Conservation (phyloP, 768 basidiomycete genomes). For the Leccinum variicolor region DNA sequence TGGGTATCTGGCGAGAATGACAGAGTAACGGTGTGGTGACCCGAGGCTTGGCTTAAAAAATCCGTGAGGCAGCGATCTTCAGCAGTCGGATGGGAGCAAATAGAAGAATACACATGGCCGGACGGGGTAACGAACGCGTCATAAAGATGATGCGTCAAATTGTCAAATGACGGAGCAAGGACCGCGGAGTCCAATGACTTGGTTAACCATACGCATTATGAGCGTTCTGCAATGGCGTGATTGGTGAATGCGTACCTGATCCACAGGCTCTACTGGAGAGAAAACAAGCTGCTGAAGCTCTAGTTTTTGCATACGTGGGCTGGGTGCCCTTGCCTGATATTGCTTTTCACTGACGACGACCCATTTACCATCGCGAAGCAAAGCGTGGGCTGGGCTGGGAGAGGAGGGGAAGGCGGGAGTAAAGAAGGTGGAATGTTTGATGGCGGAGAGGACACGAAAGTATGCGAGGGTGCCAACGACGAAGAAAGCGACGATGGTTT, state of each 20-base stretch:
- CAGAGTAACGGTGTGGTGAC: conserved; percentile 44
- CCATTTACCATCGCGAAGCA: conserved; percentile 59
- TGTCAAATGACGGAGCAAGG: conserved; percentile 41
- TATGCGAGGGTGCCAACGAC: conserved; percentile 90
- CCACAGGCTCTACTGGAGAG: conserved; percentile 44
- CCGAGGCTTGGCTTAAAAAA: conserved; percentile 31
- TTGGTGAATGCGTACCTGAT: conserved; percentile 28
- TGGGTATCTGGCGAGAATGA: conserved; percentile 48
- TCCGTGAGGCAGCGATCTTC: conserved; percentile 39
- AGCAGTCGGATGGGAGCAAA: conserved; percentile 45
- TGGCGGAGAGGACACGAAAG: conserved; percentile 87
- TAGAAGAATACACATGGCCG: conserved; percentile 44
- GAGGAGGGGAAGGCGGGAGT: conserved; percentile 45
- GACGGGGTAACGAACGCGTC: conserved; percentile 37
- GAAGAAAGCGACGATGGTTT: conserved; percentile 88
- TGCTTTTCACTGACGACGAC: conserved; percentile 57
- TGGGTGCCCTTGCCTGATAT: conserved; percentile 33
- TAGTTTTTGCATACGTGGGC: conserved; percentile 36
- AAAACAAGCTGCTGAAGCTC: conserved; percentile 78
- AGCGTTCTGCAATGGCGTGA: background rate
- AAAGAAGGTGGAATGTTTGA: conserved; percentile 85
- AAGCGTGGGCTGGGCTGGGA: conserved; percentile 54
- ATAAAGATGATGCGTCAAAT: conserved; percentile 49
- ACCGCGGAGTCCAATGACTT: conserved; percentile 38
- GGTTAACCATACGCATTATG: conserved; percentile 16